phyloP scores from a whole-genome alignment of 1,284 basidiomycete species.

The Anthracocystis walkeri region DNA sequence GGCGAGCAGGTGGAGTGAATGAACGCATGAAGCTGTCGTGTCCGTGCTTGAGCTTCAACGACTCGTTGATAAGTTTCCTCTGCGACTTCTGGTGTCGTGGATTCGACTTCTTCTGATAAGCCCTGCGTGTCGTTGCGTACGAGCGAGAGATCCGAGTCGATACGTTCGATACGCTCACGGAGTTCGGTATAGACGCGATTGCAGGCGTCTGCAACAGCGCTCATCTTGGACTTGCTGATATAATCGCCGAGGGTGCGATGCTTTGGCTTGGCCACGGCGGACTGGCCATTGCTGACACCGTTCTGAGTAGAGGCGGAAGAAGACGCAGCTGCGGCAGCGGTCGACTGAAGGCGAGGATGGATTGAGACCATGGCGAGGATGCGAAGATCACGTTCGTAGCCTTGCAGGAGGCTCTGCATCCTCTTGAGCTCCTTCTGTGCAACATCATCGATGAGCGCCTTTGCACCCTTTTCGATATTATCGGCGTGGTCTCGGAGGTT shows the following conservation, averaged over 20 bases:
- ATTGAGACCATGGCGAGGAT: conserved; percentile 61
- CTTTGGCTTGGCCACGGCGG: conserved; percentile 20
- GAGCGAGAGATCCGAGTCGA: conserved; percentile 42
- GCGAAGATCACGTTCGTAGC: conserved; percentile 59
- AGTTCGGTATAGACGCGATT: conserved; percentile 49
- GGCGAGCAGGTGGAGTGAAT: conserved; percentile 54
- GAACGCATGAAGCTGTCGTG: conserved; percentile 38
- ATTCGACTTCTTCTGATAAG: conserved; percentile 54
- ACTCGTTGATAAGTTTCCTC: conserved; percentile 57
- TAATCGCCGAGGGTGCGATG: conserved; percentile 62
- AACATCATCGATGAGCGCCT: conserved; percentile 47
- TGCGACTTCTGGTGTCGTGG: conserved; percentile 50
- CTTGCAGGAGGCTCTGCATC: conserved; percentile 61
- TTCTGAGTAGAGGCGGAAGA: conserved; percentile 26
- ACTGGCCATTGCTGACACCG: conserved; percentile 18
- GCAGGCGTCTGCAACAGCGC: conserved; percentile 58
- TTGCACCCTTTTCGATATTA: conserved; percentile 53
- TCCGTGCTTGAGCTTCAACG: conserved; percentile 37
- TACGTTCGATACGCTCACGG: conserved; percentile 38
- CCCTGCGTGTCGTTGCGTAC: conserved; percentile 52
- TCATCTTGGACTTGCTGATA: conserved; percentile 58
- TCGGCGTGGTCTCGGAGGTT: conserved; percentile 63
- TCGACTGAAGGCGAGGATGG: conserved; percentile 52
- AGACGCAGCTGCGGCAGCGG: conserved; percentile 22
- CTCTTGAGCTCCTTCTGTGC: conserved; percentile 54